Conservation (phyloP, 306 rosid genomes). For the Quercus robur region DNA sequence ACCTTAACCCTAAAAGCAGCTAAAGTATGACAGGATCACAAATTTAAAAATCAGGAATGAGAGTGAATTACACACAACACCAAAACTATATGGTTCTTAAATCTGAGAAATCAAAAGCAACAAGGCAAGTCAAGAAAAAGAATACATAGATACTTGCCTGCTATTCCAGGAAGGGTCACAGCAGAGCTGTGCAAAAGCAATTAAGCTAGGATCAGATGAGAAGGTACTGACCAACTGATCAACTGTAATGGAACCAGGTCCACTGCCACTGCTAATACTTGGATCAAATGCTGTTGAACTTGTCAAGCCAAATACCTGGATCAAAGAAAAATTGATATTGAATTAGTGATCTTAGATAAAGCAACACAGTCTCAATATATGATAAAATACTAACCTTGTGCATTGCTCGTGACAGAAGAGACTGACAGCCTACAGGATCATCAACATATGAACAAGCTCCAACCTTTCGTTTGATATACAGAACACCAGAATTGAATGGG, state of each 20-base stretch:
- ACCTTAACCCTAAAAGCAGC: neutral
- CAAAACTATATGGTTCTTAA: neutral
- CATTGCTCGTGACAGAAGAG: constrained; percentile 89
- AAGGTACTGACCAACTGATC: constrained; percentile 93
- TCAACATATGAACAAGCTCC: constrained; percentile 99
- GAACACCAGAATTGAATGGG: constrained; percentile 85
- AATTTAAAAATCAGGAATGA: neutral
- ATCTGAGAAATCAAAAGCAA: neutral
- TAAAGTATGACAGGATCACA: neutral
- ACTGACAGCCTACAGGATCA: constrained; percentile 96
- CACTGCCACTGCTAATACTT: constrained; percentile 30
- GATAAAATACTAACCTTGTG: constrained; percentile 64
- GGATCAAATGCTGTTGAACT: constrained; percentile 49
- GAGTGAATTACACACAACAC: constrained; percentile 4
- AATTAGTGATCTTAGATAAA: neutral
- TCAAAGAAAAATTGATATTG: constrained; percentile 22
- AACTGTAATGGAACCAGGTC: constrained; percentile 69
- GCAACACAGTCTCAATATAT: neutral
- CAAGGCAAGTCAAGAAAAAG: constrained; percentile 6
- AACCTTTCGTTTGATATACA: constrained; percentile 89
- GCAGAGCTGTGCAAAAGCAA: constrained; percentile 95
- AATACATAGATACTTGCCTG: constrained; percentile 43
- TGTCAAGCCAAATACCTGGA: constrained; percentile 86
- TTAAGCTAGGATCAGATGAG: constrained; percentile 97
- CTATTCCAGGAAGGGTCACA: constrained; percentile 82